Conservation (phyloP, 345 rosid species). For the Arabidopsis thaliana region TAIR10.1 NC_003074.8:5317501-5318000, state of each 20-base stretch:
- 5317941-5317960: slow-evolving; percentile 38
- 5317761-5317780: slow-evolving; percentile 51
- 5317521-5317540: background rate
- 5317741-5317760: background rate
- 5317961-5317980: slow-evolving; percentile 15
- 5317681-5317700: background rate
- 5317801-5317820: slow-evolving; percentile 31
- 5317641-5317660: background rate
- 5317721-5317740: background rate
- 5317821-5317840: slow-evolving; percentile 32
- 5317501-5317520: background rate
- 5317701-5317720: background rate
- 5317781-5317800: slow-evolving; percentile 42
- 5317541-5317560: slow-evolving; percentile 9
- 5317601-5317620: slow-evolving; percentile 9
- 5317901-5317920: slow-evolving; percentile 36
- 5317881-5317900: slow-evolving; percentile 34
- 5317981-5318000: background rate
- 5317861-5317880: slow-evolving; percentile 29
- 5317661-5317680: background rate
- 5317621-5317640: slow-evolving; percentile 25
- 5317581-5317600: background rate
- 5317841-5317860: slow-evolving; percentile 33
- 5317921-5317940: slow-evolving; percentile 34
- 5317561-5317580: background rate